phyloP scores from a whole-genome alignment of 192 early-diverging fungal genomes.

The Linnemannia exigua region DNA sequence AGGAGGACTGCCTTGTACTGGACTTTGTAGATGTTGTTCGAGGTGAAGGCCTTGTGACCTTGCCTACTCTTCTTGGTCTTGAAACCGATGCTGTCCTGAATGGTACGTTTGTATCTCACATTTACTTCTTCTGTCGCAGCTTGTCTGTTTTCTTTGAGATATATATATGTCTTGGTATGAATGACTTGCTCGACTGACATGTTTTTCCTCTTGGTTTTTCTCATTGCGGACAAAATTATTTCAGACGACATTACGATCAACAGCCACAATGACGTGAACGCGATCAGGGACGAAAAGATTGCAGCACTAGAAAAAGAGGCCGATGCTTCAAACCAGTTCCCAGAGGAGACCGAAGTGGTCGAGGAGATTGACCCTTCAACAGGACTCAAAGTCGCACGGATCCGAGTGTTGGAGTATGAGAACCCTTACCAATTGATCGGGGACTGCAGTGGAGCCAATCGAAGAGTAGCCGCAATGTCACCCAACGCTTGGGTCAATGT shows the following conservation, averaged over 20 bases:
- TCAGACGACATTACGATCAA: constrained; percentile 5
- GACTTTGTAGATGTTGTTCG: constrained; percentile 89
- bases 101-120: too few species aligned
- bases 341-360: constrained; percentile 21
- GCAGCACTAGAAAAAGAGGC: constrained; percentile 24
- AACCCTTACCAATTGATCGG: constrained; percentile 62
- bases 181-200: background rate
- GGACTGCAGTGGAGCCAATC: constrained; percentile 52
- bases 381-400: constrained; percentile 25
- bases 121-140: background rate
- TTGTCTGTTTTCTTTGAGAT: background rate
- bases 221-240: background rate
- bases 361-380: constrained; percentile 13
- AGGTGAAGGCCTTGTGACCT: constrained; percentile 66
- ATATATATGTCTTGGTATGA: background rate
- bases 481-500: constrained; percentile 63
- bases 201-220: background rate
- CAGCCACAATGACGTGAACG: constrained; percentile 16
- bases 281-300: constrained; percentile 39
- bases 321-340: background rate
- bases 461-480: constrained; percentile 23
- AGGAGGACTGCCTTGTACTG: constrained; percentile 84
- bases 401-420: constrained; percentile 66
- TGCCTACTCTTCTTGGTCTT: constrained; percentile 88
- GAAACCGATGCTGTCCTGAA: constrained; percentile 67